Conservation (phyloP, 2,329 filamentous ascomycete species). For the Rachicladosporium sp. region DNA sequence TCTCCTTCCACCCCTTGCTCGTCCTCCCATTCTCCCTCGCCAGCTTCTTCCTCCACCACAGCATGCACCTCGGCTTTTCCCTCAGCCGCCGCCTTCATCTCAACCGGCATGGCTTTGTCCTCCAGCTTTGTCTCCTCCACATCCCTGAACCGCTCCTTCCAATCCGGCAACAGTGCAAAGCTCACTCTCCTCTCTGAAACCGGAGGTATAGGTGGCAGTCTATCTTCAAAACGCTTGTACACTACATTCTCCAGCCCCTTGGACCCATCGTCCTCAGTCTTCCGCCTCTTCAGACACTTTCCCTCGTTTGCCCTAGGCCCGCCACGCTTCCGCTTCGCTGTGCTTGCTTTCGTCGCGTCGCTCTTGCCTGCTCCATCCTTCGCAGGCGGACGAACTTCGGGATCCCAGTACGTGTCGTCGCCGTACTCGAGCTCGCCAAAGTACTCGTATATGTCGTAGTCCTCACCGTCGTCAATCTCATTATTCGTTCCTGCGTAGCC, state of each 20-base stretch:
- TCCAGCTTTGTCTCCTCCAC: constrained; percentile 7
- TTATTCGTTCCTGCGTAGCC: constrained; percentile 22
- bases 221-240: constrained; percentile 13
- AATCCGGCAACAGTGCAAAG: constrained; percentile 33
- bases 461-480: constrained; percentile 20
- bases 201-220: constrained; percentile 6
- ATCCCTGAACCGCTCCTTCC: constrained; percentile 28
- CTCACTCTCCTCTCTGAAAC: constrained; percentile 17
- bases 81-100: constrained; percentile 19
- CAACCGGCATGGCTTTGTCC: constrained; percentile 16
- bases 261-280: constrained; percentile 15
- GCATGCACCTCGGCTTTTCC: constrained; percentile 8
- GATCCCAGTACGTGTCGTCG: constrained; percentile 34
- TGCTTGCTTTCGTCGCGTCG: constrained; percentile 1
- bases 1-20: constrained; percentile 7
- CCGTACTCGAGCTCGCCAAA: constrained; percentile 38
- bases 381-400: constrained; percentile 1
- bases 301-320: constrained; percentile 21
- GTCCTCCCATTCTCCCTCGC: constrained; percentile 4
- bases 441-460: constrained; percentile 37
- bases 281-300: constrained; percentile 21
- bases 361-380: constrained; percentile 9
- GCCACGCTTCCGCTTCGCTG: constrained; percentile 8
- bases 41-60: constrained; percentile 2
- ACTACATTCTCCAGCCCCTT: constrained; percentile 13